Conservation (phyloP, 192 early-diverging fungal genomes). For the Cetraspora pellucida region DNA sequence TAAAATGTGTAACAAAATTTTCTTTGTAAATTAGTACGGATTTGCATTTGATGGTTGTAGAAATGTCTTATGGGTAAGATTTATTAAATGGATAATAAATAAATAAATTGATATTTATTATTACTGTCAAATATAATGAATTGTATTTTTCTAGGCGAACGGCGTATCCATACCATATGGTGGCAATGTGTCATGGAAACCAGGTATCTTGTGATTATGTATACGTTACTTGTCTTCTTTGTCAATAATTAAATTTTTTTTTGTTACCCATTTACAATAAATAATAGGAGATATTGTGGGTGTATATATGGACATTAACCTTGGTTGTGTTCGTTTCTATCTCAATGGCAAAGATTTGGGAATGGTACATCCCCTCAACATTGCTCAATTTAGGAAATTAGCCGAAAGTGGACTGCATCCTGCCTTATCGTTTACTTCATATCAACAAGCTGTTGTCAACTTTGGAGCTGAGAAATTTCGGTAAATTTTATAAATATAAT, state of each 20-base stretch:
- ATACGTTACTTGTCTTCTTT: not conserved
- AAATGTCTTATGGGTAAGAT: constrained; percentile 71
- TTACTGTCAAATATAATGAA: constrained; percentile 11
- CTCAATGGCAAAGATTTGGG: constrained; percentile 74
- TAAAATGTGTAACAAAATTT: not conserved
- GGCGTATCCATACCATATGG: constrained; percentile 55
- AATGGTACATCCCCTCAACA: constrained; percentile 45
- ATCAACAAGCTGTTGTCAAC: constrained; percentile 67
- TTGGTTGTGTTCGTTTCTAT: constrained; percentile 38
- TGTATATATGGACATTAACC: constrained; percentile 31
- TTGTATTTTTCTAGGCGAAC: constrained; percentile 40
- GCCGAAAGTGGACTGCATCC: constrained; percentile 60
- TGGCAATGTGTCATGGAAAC: constrained; percentile 54
- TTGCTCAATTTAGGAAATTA: constrained; percentile 41
- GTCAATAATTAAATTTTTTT: not conserved
- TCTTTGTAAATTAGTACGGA: constrained; percentile 49
- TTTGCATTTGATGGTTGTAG: constrained; percentile 81
- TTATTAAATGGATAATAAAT: not conserved
- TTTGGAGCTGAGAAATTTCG: constrained; percentile 63
- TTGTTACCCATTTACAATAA: not conserved
- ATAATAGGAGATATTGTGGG: constrained; percentile 51
- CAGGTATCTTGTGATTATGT: constrained; percentile 13
- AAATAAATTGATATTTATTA: constrained; percentile 33
- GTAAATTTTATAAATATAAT: constrained; percentile 28
- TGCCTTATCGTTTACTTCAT: constrained; percentile 71